These are phyloP conservation scores for Nepenthes alata DNA, from an alignment of 179 eudicot species.

Conservation along the genomic window DNA sequence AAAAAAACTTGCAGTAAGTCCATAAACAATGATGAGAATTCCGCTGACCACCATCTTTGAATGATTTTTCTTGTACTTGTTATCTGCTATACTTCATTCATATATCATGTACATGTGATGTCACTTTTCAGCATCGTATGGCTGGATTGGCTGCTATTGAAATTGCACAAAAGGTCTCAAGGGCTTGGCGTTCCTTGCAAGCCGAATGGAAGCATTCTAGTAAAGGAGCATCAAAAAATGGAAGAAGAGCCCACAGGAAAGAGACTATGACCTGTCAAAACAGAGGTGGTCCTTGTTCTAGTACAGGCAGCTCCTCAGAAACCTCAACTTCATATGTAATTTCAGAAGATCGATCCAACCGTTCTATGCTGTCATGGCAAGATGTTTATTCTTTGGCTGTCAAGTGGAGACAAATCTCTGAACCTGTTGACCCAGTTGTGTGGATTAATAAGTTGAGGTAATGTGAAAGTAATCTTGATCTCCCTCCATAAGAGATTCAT, in stretches of 20 bases:
- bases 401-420: conserved; percentile 97
- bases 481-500: no score
- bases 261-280: conserved; percentile 63
- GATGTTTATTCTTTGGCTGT: conserved; percentile 83
- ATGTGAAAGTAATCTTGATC: conserved; percentile 1
- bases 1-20: no score
- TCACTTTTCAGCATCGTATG: conserved; percentile 73
- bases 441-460: conserved; percentile 98
- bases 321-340: conserved; percentile 38
- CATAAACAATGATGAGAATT: no score
- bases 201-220: conserved; percentile 59
- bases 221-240: conserved; percentile 53
- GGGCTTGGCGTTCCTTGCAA: conserved; percentile 83
- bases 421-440: conserved; percentile 96
- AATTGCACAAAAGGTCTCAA: conserved; percentile 91
- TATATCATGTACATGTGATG: not conserved
- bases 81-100: not conserved
- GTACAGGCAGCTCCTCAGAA: conserved; percentile 66
- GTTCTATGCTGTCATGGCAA: conserved; percentile 71
- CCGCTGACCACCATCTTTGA: no score
- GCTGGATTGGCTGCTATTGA: conserved; percentile 98
- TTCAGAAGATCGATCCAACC: conserved; percentile 54
- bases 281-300: conserved; percentile 97
- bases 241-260: conserved; percentile 66
- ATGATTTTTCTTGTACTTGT: no score